Evolutionary conservation across 1,284 basidiomycete species (phyloP).

Genomic region (Earliella scabrosa): DNA sequence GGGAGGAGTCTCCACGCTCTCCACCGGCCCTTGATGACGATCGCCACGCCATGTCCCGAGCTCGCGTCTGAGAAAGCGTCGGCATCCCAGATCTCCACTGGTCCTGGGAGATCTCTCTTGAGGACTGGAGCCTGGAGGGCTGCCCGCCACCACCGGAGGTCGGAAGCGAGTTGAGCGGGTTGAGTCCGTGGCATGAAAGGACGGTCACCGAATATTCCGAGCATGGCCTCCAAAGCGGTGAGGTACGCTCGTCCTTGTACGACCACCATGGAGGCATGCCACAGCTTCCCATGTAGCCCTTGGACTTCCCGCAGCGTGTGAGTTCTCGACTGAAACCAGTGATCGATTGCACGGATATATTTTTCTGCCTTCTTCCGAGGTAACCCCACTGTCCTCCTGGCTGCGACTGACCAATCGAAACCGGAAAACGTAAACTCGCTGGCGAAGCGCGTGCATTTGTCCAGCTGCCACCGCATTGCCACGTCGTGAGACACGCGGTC

Average conservation of each 20-base stretch:
- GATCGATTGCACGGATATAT: slow-evolving; percentile 21
- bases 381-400: too few relatives aligned
- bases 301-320: slow-evolving; percentile 23
- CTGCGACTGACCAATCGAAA: slow-evolving; percentile 27
- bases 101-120: slow-evolving; percentile 33
- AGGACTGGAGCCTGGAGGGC: slow-evolving; percentile 19
- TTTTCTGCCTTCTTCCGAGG: too few relatives aligned
- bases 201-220: slow-evolving; percentile 16
- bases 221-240: slow-evolving; percentile 41
- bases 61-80: slow-evolving; percentile 48
- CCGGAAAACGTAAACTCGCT: slow-evolving; percentile 23
- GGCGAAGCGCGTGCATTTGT: slow-evolving; percentile 27
- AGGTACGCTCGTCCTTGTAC: slow-evolving; percentile 51
- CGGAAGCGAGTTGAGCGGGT: slow-evolving; percentile 20
- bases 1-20: slow-evolving; percentile 40
- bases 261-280: slow-evolving; percentile 39
- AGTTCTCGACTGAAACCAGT: slow-evolving; percentile 5
- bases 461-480: not conserved
- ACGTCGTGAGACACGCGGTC: not conserved
- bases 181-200: slow-evolving; percentile 35
- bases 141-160: slow-evolving; percentile 44
- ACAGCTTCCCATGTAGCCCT: slow-evolving; percentile 29
- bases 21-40: slow-evolving; percentile 41
- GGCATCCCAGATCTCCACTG: slow-evolving; percentile 31
- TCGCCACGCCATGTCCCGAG: slow-evolving; percentile 41